Evolutionary conservation across 345 rosid species (phyloP).

Genomic region (Gossypium ekmanianum): DNA sequence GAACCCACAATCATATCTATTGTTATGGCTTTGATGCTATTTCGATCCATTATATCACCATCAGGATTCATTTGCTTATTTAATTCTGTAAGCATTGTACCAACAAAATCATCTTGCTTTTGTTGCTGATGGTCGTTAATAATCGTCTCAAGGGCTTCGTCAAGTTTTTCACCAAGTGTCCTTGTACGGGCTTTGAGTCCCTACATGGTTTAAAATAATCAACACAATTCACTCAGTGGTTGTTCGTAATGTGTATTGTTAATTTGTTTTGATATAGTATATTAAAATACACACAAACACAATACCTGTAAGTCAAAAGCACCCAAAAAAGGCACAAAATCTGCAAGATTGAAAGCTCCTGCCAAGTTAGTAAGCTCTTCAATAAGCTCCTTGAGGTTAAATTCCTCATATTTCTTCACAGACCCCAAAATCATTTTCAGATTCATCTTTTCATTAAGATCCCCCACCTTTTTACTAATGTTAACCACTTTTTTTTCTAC

Average conservation of each 20-base stretch:
- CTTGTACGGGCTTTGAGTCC: conserved; percentile 14
- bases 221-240: not conserved
- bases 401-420: not conserved
- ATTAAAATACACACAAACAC: no score
- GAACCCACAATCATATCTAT: conserved; percentile 24
- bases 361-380: not conserved
- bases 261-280: no score
- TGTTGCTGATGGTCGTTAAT: not conserved
- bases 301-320: conserved; percentile 28
- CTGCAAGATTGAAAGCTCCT: conserved; percentile 27
- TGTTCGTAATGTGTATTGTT: no score
- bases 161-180: conserved; percentile 7
- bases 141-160: conserved; percentile 17
- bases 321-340: conserved; percentile 18
- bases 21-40: conserved; percentile 24
- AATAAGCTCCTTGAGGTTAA: not conserved
- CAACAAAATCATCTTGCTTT: conserved; percentile 7
- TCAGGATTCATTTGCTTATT: not conserved
- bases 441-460: not conserved
- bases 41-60: conserved; percentile 10
- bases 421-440: not conserved
- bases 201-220: not conserved
- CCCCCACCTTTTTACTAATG: not conserved
- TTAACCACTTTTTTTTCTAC: no score
- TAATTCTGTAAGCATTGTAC: conserved; percentile 15